Evolutionary conservation across 2,329 filamentous ascomycete genomes (phyloP), one percentile per base, ranked within the genome.

Genomic region (Verticillium tricorpus): DNA sequence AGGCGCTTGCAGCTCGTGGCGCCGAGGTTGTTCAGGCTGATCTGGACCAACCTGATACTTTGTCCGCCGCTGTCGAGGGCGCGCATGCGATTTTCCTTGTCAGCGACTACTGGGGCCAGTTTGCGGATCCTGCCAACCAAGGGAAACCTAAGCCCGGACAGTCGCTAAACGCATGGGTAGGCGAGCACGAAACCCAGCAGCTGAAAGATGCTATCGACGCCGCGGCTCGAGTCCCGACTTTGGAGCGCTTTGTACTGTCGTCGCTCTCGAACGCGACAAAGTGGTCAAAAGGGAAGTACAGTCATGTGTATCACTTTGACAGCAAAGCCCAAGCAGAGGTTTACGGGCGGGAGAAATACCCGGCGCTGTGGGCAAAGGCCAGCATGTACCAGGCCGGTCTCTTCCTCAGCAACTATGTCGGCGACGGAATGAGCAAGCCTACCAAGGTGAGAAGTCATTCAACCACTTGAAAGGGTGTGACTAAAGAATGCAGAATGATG

Each of bases 231-330:
- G 60, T 77, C 1, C 58, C 63, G 0, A 70, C 65, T 0, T 62
- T 81, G 2, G 71, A 80, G 40, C 67, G 73, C 5, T 72, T 80
- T n/a, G 63, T 82, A 5, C 63, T 77, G 2, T 79, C 76, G 4
- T 71, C 70, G 0, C 63, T 80, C 0, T 69, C 71, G 2, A 67
- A 78, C 64, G 69, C 70, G 1, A 68, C 64, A 9, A 76, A 73
- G 62, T 73, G 70, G 69, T 77, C 73, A n/a, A 67, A 66, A 8
- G 78, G 78, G 0, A 77, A 78, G 63, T 79, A 79, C 60, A 73
- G 60, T 3, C 67, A 70, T 17, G 74, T 78, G 0, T 74, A 75
- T 57, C 77, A 81, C 65, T 79, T 78, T 61, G 75, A 80, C 50
- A 67, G 70, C 15, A 81, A 81, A 64, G 77, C 74, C 5, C 67